Percentiles rank a stretch among this genome's conserved stretches.
phyloP scores from a whole-genome alignment of 2,329 filamentous ascomycete genomes.

The Pestalotiopsis sp. region DNA sequence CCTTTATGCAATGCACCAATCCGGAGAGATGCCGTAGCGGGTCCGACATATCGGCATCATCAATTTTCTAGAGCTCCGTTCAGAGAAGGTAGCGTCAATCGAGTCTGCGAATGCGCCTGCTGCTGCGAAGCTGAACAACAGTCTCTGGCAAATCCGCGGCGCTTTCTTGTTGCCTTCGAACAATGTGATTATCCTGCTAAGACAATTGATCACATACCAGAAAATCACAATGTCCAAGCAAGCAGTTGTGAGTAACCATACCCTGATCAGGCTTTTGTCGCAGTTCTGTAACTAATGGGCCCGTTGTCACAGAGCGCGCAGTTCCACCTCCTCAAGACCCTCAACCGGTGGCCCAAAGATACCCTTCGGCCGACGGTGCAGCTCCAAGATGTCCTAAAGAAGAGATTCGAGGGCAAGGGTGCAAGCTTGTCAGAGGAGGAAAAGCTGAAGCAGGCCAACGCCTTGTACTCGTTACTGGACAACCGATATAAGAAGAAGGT shows the following conservation, averaged over 20 bases:
- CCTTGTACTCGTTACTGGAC: conserved; percentile 60
- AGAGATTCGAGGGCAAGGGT: conserved; percentile 40
- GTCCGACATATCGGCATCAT: conserved; percentile 8
- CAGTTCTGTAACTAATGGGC: neutral
- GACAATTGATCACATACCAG: neutral
- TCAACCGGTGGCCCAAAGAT: conserved; percentile 66
- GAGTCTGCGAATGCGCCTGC: neutral
- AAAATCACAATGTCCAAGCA: conserved; percentile 16
- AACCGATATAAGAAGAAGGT: conserved; percentile 62
- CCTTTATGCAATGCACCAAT: conserved; percentile 4
- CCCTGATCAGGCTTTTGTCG: neutral
- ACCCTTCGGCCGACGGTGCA: conserved; percentile 64
- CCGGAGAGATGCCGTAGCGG: conserved; percentile 8
- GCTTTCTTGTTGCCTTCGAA: neutral
- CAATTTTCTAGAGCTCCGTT: conserved; percentile 11
- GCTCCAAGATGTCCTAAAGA: conserved; percentile 58
- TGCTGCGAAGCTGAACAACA: neutral
- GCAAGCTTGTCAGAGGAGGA: conserved; percentile 43
- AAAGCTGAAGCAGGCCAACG: conserved; percentile 60
- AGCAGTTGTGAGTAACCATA: conserved; percentile 9
- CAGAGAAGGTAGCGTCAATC: neutral
- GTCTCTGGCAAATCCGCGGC: neutral
- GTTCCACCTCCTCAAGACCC: conserved; percentile 50
- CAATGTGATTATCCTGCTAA: neutral
- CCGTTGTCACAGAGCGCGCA: conserved; percentile 40